A percentile compares a stretch with the other conserved stretches of the same genome.
These are phyloP conservation scores for Russula vinacea DNA, from an alignment of 768 basidiomycete species.

Conservation along the genomic window DNA sequence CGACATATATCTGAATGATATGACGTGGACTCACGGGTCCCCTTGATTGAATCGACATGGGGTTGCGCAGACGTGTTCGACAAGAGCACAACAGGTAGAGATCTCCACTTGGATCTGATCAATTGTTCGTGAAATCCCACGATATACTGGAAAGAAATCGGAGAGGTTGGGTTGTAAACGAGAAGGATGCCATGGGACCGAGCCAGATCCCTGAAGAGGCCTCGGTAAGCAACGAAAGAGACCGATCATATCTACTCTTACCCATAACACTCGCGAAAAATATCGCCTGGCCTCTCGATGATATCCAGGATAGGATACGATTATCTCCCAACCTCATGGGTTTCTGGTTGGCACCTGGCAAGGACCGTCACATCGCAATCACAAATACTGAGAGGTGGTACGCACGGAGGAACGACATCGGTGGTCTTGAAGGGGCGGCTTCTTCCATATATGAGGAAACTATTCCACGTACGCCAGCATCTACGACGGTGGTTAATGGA, in stretches of 20 bases:
- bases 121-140: slow-evolving; percentile 17
- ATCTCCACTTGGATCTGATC: slow-evolving; percentile 20
- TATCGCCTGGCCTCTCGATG: slow-evolving; percentile 15
- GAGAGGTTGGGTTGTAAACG: slow-evolving; percentile 12
- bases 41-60: background rate
- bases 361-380: background rate
- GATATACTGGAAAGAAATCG: slow-evolving; percentile 14
- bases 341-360: slow-evolving; percentile 24
- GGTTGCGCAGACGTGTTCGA: slow-evolving; percentile 1
- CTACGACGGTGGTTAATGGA: background rate
- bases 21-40: slow-evolving; percentile 1
- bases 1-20: background rate
- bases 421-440: background rate
- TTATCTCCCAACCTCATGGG: slow-evolving; percentile 3
- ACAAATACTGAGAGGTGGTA: background rate
- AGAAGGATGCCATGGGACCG: slow-evolving; percentile 21
- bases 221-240: background rate
- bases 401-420: slow-evolving; percentile 16
- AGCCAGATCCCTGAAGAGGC: slow-evolving; percentile 16
- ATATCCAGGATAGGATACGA: slow-evolving; percentile 18
- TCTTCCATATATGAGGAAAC: slow-evolving; percentile 18
- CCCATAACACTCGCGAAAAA: slow-evolving; percentile 25
- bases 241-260: background rate
- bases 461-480: slow-evolving; percentile 10
- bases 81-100: slow-evolving; percentile 21